Evolutionary conservation across 345 rosid genomes (phyloP), one percentile per base, ranked within the genome.

Genomic region (Sonneratia caseolaris): DNA sequence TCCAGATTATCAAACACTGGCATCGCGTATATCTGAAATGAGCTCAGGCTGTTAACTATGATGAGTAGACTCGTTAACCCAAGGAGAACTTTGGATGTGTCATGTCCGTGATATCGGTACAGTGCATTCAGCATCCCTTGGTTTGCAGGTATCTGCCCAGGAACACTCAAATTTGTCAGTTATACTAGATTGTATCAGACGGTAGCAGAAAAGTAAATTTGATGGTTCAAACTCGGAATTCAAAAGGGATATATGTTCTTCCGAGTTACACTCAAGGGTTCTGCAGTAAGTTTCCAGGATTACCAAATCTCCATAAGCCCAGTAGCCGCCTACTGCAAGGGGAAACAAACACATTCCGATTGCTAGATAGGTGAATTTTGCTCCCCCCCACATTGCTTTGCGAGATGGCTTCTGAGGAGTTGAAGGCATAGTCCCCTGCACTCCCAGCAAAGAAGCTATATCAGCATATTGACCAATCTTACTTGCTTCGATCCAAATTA

Each of bases 11-110:
- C 90, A 37, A 88, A 83, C 22, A 73, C 82, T 0, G 80, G 85
- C 87, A 88, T 83, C n/a, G 84, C 87, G 0, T 84, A 86, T 76
- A 86, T 79, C 77, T 77, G 90, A 78, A 82, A 86, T 57, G 84
- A 62, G 35, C 78, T 38, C 1, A 84, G 71, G 79, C 84, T 77
- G 69, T 68, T 81, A 37, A 76, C 38, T 5, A 80, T 40, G 3
- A 80, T 42, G 14, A 82, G 56, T 13, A 81, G 15, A 67, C 79
- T 82, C 42, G 72, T 68, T 19, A 79, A 12, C 49, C 74, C 76
- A 47, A 76, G 68, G 12, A 79, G 38, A 1, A 21, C 18, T 62
- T 71, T 81, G n/a, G 86, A 80, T 2, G 76, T 78, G 47, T 69
- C 75, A 4, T 66, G 69, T 9, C 45, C 45, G 45, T 42, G 22